phyloP scores from a whole-genome alignment of 768 basidiomycete species.

The Amyloporia xantha region DNA sequence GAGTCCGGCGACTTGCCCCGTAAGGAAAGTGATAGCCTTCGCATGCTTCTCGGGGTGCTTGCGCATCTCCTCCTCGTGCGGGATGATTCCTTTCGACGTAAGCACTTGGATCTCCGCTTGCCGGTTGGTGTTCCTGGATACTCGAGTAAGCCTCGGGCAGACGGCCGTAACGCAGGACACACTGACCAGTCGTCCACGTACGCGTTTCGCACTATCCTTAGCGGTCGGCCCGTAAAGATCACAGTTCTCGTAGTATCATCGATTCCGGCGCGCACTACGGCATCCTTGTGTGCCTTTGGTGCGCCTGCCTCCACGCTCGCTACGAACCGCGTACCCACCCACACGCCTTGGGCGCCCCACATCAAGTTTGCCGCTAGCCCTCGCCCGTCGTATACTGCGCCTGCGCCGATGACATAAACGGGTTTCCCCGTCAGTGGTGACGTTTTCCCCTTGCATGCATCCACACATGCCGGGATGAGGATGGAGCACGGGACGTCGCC shows the following conservation, averaged over 20 bases:
- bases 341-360: constrained; percentile 87
- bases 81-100: constrained; percentile 78
- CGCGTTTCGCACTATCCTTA: constrained; percentile 78
- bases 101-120: constrained; percentile 78
- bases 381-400: constrained; percentile 86
- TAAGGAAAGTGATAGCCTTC: constrained; percentile 65
- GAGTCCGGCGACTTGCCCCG: constrained; percentile 74
- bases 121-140: constrained; percentile 64
- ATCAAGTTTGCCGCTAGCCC: constrained; percentile 81
- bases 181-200: constrained; percentile 79
- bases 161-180: not conserved
- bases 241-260: constrained; percentile 81
- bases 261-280: constrained; percentile 59
- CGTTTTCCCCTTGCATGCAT: constrained; percentile 67
- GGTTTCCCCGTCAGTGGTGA: constrained; percentile 80
- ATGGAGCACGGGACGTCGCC: constrained; percentile 80
- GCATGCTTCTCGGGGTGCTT: constrained; percentile 77
- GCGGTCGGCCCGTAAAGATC: constrained; percentile 85
- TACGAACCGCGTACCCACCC: constrained; percentile 67
- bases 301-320: constrained; percentile 76
- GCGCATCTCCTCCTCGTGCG: constrained; percentile 62
- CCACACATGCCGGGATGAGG: constrained; percentile 88
- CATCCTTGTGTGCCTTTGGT: constrained; percentile 79
- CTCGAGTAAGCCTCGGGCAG: not conserved
- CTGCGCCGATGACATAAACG: constrained; percentile 85